Conservation (phyloP, 1,284 basidiomycete genomes). For the Cutaneotrichosporon sp. region DNA sequence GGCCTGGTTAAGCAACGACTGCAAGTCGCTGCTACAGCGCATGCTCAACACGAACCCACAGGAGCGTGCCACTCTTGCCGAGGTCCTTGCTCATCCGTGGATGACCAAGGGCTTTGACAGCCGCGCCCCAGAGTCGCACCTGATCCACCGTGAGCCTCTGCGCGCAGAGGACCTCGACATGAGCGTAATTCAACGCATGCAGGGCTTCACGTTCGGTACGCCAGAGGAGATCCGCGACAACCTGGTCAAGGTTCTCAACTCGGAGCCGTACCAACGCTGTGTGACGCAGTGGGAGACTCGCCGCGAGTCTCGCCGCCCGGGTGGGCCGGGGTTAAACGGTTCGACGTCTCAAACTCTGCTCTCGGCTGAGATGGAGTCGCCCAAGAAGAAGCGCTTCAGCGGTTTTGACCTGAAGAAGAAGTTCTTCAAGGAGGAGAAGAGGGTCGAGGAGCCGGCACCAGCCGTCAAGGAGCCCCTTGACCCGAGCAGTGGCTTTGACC, state of each 20-base stretch:
- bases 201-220: slow-evolving; percentile 93
- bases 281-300: slow-evolving; percentile 76
- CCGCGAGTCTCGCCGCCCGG: slow-evolving; percentile 54
- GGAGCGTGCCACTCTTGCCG: slow-evolving; percentile 74
- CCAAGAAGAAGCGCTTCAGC: slow-evolving; percentile 66
- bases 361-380: slow-evolving; percentile 37
- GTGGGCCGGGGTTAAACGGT: slow-evolving; percentile 23
- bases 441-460: slow-evolving; percentile 37
- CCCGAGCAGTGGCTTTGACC: slow-evolving; percentile 90
- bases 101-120: slow-evolving; percentile 85
- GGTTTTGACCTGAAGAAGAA: slow-evolving; percentile 96
- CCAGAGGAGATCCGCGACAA: slow-evolving; percentile 78
- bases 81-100: slow-evolving; percentile 92
- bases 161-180: slow-evolving; percentile 81
- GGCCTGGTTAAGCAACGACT: slow-evolving; percentile 93
- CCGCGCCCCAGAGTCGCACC: slow-evolving; percentile 71
- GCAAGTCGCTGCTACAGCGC: slow-evolving; percentile 86
- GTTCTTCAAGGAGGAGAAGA: slow-evolving; percentile 64
- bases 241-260: slow-evolving; percentile 70
- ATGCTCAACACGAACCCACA: slow-evolving; percentile 96
- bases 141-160: slow-evolving; percentile 84
- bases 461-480: slow-evolving; percentile 60
- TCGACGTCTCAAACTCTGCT: slow-evolving; percentile 31
- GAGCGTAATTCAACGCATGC: slow-evolving; percentile 85
- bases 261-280: slow-evolving; percentile 72